Conservation (phyloP, 805 yeast genomes). For the Kodamaea nitidulidarum region DNA sequence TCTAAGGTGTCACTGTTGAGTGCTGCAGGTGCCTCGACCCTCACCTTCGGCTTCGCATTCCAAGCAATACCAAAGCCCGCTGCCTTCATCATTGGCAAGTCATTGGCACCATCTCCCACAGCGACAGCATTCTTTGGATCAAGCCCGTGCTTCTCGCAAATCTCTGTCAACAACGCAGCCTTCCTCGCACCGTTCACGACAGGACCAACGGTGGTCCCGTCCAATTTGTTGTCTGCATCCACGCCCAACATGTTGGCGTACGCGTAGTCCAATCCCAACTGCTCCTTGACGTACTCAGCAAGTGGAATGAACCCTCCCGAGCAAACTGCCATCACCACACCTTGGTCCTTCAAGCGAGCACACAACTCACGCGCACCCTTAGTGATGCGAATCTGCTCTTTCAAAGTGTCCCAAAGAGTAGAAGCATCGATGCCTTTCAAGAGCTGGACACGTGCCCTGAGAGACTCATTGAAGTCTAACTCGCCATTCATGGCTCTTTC, state of each 20-base stretch:
- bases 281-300: constrained; percentile 67
- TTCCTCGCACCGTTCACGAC: constrained; percentile 84
- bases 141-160: constrained; percentile 54
- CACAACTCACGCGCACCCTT: constrained; percentile 79
- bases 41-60: constrained; percentile 96
- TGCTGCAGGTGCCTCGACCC: constrained; percentile 73
- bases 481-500: constrained; percentile 97
- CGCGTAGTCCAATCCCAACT: constrained; percentile 77
- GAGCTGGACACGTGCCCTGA: constrained; percentile 69
- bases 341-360: constrained; percentile 53
- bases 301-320: constrained; percentile 94
- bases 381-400: constrained; percentile 67
- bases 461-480: constrained; percentile 80
- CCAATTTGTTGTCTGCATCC: constrained; percentile 47
- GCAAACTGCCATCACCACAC: constrained; percentile 75
- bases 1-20: constrained; percentile 69
- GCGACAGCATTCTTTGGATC: constrained; percentile 61
- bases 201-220: constrained; percentile 75
- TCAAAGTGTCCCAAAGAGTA: constrained; percentile 73
- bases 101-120: constrained; percentile 97
- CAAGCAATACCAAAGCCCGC: constrained; percentile 97
- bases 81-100: constrained; percentile 81
- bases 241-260: constrained; percentile 68
- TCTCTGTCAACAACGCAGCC: constrained; percentile 63
- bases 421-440: constrained; percentile 75